phyloP scores from a whole-genome alignment of 768 basidiomycete species.

The Hypholoma fasciculare region DNA sequence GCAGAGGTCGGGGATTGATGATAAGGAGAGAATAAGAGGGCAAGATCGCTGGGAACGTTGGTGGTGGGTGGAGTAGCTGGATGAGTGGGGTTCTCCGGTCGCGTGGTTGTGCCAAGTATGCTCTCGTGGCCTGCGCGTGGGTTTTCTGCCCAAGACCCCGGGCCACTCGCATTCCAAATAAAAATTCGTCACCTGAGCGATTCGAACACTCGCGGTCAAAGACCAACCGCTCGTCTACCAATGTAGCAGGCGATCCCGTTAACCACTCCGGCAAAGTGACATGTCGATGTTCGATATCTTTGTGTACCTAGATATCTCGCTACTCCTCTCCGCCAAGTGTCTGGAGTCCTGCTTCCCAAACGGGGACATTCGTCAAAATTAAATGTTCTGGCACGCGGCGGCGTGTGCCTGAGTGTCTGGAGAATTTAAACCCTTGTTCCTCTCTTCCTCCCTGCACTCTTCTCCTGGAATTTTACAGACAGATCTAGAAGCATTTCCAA shows the following conservation, averaged over 20 bases:
- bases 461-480: no score
- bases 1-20: neutral
- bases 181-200: conserved; percentile 32
- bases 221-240: conserved; percentile 24
- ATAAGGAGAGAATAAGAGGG: conserved; percentile 11
- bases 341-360: conserved; percentile 8
- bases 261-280: conserved; percentile 97
- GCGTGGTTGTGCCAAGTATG: conserved; percentile 36
- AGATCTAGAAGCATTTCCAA: no score
- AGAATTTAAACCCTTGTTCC: neutral
- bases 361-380: neutral
- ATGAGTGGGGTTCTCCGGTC: conserved; percentile 34
- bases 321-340: neutral
- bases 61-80: conserved; percentile 10
- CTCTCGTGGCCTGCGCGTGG: conserved; percentile 49
- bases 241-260: conserved; percentile 79
- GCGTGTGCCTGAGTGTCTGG: neutral
- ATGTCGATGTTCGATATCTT: neutral
- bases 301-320: no score
- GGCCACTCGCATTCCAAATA: conserved; percentile 18
- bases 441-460: no score
- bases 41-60: conserved; percentile 5
- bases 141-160: conserved; percentile 25
- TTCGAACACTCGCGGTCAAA: conserved; percentile 35
- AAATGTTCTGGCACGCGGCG: no score